phyloP scores from a whole-genome alignment of 1,284 basidiomycete species.

The Heterobasidion annosum region DNA sequence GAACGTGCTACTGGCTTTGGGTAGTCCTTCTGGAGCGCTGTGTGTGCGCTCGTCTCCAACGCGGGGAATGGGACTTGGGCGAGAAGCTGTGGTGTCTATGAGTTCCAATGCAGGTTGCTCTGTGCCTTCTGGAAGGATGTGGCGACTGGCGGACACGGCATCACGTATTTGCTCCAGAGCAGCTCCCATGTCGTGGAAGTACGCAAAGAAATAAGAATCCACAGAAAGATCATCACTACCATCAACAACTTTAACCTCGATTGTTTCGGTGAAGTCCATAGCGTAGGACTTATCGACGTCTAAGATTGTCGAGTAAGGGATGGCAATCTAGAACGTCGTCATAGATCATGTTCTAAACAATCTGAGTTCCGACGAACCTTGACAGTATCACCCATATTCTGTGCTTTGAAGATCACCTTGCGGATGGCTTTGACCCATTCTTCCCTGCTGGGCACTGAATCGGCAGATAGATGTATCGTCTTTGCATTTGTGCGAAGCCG shows the following conservation, averaged over 20 bases:
- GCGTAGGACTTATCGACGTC: constrained; percentile 84
- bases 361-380: constrained; percentile 45
- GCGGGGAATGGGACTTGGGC: constrained; percentile 20
- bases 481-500: constrained; percentile 77
- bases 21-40: constrained; percentile 14
- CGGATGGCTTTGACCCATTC: constrained; percentile 93
- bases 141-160: constrained; percentile 48
- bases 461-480: constrained; percentile 63
- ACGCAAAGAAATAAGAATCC: constrained; percentile 92
- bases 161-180: constrained; percentile 77
- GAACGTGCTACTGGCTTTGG: constrained; percentile 30
- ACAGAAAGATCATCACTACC: constrained; percentile 61
- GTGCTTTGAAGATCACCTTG: constrained; percentile 89
- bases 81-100: constrained; percentile 58
- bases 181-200: constrained; percentile 72
- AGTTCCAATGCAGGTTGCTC: constrained; percentile 30
- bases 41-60: constrained; percentile 27
- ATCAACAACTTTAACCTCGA: constrained; percentile 88
- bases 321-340: constrained; percentile 61
- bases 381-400: constrained; percentile 93
- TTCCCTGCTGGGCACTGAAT: constrained; percentile 73
- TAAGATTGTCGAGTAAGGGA: constrained; percentile 84
- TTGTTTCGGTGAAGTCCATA: constrained; percentile 91
- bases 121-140: constrained; percentile 29
- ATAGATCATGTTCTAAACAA: neutral